Evolutionary conservation across 345 rosid genomes (phyloP).

Genomic region (Corymbia maculata): DNA sequence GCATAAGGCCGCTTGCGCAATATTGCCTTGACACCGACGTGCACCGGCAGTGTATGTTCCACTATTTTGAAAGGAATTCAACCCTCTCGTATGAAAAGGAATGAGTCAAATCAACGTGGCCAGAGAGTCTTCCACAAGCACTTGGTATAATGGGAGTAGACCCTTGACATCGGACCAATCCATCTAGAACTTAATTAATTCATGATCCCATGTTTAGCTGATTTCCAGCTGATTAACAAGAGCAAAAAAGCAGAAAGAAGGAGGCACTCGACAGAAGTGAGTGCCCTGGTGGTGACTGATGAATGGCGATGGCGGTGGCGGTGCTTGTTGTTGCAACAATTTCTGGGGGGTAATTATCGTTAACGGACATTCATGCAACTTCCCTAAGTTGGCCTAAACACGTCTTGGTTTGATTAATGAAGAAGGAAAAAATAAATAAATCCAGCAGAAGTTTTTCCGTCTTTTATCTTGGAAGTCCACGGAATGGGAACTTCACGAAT

Average conservation of each 20-base stretch:
- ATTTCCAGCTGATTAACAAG: neutral
- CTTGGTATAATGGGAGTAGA: neutral
- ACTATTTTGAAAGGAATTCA: neutral
- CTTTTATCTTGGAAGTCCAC: neutral
- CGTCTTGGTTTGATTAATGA: neutral
- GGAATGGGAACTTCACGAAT: neutral
- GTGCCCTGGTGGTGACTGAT: neutral
- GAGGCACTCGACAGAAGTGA: neutral
- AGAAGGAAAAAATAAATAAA: too few relatives aligned
- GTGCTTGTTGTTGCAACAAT: neutral
- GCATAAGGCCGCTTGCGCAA: neutral
- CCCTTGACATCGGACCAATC: neutral
- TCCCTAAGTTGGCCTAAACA: neutral
- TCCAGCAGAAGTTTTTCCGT: neutral
- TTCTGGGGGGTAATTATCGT: neutral
- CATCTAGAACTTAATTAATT: neutral
- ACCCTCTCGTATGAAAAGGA: neutral
- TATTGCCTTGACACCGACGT: neutral
- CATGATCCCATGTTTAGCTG: neutral
- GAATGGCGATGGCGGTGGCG: neutral
- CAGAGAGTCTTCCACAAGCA: neutral
- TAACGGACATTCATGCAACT: neutral
- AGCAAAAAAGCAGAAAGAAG: neutral
- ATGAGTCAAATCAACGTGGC: neutral
- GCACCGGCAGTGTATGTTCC: neutral